Evolutionary conservation across 1,284 basidiomycete species (phyloP), one percentile per base, ranked within the genome.

Genomic region (Marasmius fiardii): DNA sequence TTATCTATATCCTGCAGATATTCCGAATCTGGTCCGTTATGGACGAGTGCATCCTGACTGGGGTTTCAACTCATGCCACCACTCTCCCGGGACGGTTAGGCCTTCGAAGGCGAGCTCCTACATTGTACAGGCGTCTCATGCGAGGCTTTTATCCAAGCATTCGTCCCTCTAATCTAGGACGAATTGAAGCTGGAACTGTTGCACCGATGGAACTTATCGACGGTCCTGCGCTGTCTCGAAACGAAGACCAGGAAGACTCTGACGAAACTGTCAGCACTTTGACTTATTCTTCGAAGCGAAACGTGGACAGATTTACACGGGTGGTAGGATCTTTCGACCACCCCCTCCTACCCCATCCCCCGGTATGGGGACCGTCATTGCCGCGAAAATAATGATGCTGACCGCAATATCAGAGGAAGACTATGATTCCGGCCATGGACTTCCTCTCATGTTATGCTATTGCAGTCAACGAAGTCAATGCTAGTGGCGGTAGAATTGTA

Each of bases 401-500:
- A 54, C 49, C 33, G 59, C 34, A 10, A 53, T n/a, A 57, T 24
- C 63, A 92, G 88, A 80, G 91, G 55, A 90, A 85, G 64, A 92
- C 89, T 11, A 85, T 86, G 63, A 95, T 97, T 54, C 94, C 95
- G 0, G 93, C 93, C 0, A 88, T 98, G 74, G 95, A 98, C 69
- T 96, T 95, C 68, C 76, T 98, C 59, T 92, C 88, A 2, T 94
- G 92, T 64, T 95, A 95, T 71, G 93, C 92, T 0, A 95, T 95
- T 57, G 92, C 92, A 4, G 93, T 95, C 28, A 93, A 92, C 62
- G 88, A 91, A 68, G 93, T 95, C 23, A 97, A 97, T 65, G 95
- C 95, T 2, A 83, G 86, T 16, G 95, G 95, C 0, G 93, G 95
- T 0, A 80, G 95, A 16, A 95, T 98, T 52, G 95, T 98, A 21